Percentiles rank a stretch among this genome's conserved stretches.
These are phyloP conservation scores for Pichia membranifaciens DNA, from an alignment of 805 yeast species.

Conservation along the genomic window DNA sequence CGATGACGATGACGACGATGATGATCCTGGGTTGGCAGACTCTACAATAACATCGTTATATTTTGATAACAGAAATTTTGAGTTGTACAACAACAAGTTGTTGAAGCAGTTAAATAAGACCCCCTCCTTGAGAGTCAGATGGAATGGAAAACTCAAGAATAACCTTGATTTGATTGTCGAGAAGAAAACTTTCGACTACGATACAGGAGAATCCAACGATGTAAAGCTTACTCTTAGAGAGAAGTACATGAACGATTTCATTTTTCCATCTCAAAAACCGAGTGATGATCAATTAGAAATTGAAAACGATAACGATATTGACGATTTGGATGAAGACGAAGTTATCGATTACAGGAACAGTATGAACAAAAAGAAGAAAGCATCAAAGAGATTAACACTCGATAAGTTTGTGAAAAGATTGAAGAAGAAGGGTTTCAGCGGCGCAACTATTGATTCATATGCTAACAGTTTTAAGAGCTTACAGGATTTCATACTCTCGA, in stretches of 20 bases:
- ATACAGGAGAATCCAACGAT: constrained; percentile 41
- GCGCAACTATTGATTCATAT: constrained; percentile 45
- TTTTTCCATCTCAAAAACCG: constrained; percentile 26
- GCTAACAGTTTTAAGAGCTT: constrained; percentile 53
- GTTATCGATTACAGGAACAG: constrained; percentile 10
- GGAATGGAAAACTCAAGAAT: constrained; percentile 80
- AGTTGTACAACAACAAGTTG: constrained; percentile 78
- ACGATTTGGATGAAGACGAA: constrained; percentile 24
- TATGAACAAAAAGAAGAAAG: constrained; percentile 21
- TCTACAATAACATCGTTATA: constrained; percentile 83
- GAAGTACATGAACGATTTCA: constrained; percentile 71
- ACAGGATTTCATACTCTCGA: constrained; percentile 55
- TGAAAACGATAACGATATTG: constrained; percentile 35
- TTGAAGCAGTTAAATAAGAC: constrained; percentile 54
- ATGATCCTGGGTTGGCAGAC: constrained; percentile 51
- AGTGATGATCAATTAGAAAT: constrained; percentile 1
- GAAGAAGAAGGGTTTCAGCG: constrained; percentile 54
- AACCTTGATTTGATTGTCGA: constrained; percentile 79
- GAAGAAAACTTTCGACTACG: constrained; percentile 64
- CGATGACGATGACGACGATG: constrained; percentile 43
- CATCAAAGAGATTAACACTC: constrained; percentile 22
- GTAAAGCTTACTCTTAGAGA: constrained; percentile 68
- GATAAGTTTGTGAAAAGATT: constrained; percentile 55
- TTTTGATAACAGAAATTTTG: constrained; percentile 79
- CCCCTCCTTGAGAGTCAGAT: constrained; percentile 77